A percentile compares a stretch with the other conserved stretches of the same genome.
Evolutionary conservation across 768 basidiomycete species (phyloP).

Genomic region (Hygrophorus pudorinus): DNA sequence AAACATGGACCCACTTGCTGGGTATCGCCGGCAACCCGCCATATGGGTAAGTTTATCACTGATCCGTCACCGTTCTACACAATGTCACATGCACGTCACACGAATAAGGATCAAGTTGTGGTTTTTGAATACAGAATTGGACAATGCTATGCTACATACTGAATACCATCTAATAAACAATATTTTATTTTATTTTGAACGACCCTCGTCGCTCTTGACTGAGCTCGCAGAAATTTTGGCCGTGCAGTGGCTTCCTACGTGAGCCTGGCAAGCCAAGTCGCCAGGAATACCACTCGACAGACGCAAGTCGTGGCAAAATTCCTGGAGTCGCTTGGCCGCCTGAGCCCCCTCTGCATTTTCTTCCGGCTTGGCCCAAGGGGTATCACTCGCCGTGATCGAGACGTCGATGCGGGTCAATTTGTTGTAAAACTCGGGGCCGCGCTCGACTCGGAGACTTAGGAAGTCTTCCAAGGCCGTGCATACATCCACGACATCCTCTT

Average conservation of each 20-base stretch:
- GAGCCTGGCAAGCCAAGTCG: not conserved
- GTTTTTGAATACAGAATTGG: too few relatives aligned
- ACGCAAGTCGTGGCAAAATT: slow-evolving; percentile 38
- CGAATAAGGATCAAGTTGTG: too few relatives aligned
- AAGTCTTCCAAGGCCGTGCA: slow-evolving; percentile 49
- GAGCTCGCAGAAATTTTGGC: not conserved
- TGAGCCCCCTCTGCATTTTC: slow-evolving; percentile 27
- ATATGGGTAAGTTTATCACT: too few relatives aligned
- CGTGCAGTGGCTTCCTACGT: not conserved
- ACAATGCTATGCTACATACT: too few relatives aligned
- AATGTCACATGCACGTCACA: too few relatives aligned
- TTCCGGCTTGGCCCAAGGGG: slow-evolving; percentile 16
- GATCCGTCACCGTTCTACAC: too few relatives aligned
- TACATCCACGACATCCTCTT: slow-evolving; percentile 54
- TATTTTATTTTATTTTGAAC: too few relatives aligned
- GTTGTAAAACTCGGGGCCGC: slow-evolving; percentile 38
- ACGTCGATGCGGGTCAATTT: slow-evolving; percentile 41
- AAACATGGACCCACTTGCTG: too few relatives aligned
- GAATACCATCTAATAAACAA: too few relatives aligned
- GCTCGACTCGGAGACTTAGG: slow-evolving; percentile 39
- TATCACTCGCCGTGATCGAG: slow-evolving; percentile 28
- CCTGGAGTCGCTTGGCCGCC: slow-evolving; percentile 37
- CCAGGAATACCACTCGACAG: slow-evolving; percentile 26
- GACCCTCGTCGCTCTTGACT: not conserved
- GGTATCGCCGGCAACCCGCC: too few relatives aligned